Conservation (phyloP, 2,329 filamentous ascomycete genomes). For the Hirsutella minnesotensis region DNA sequence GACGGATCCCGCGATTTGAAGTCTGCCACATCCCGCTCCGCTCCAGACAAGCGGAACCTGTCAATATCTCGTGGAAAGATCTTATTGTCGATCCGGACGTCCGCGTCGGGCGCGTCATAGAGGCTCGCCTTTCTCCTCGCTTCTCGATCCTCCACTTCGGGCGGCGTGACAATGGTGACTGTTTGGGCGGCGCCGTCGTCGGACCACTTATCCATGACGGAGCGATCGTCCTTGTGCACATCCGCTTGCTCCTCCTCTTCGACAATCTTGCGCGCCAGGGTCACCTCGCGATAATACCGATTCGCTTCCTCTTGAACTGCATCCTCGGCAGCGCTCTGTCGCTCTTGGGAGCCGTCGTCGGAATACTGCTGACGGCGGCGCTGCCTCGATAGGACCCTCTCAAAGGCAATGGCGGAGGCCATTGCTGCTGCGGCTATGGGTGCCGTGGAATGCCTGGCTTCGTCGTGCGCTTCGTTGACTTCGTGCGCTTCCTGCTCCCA, state of each 20-base stretch:
- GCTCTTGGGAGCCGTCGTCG: slow-evolving; percentile 21
- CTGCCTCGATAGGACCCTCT: slow-evolving; percentile 24
- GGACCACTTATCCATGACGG: slow-evolving; percentile 44
- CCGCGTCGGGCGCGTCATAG: slow-evolving; percentile 50
- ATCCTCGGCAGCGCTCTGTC: slow-evolving; percentile 15
- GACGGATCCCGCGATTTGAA: slow-evolving; percentile 40
- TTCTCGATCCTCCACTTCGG: slow-evolving; percentile 32
- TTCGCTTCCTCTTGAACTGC: slow-evolving; percentile 45
- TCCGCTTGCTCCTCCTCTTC: slow-evolving; percentile 42
- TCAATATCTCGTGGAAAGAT: slow-evolving; percentile 40
- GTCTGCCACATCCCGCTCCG: slow-evolving; percentile 11
- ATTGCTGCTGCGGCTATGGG: slow-evolving; percentile 35
- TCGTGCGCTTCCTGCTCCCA: slow-evolving; percentile 29
- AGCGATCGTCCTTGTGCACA: slow-evolving; percentile 37
- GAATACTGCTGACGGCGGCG: slow-evolving; percentile 19
- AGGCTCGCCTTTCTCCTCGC: slow-evolving; percentile 28
- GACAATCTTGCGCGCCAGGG: slow-evolving; percentile 39
- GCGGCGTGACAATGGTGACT: slow-evolving; percentile 42
- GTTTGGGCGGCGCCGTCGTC: slow-evolving; percentile 20
- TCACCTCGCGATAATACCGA: slow-evolving; percentile 42
- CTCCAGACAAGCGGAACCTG: slow-evolving; percentile 17
- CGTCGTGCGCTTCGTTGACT: slow-evolving; percentile 30
- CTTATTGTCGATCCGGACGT: slow-evolving; percentile 48
- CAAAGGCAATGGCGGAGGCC: slow-evolving; percentile 32
- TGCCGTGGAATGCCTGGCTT: slow-evolving; percentile 34